Conservation (phyloP, 768 basidiomycete genomes). For the Mycena rebaudengoi region DNA sequence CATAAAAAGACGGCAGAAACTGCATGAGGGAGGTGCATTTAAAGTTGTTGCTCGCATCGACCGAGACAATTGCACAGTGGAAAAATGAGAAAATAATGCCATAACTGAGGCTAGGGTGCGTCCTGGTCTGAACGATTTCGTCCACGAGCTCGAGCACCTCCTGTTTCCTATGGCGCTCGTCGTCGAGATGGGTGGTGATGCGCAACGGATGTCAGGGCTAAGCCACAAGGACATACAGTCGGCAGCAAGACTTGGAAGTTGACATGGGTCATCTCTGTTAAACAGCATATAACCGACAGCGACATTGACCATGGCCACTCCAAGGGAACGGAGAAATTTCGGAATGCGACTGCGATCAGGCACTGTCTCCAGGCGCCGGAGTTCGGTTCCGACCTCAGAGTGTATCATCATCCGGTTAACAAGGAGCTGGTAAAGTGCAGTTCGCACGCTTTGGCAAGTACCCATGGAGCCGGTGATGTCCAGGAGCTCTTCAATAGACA, state of each 20-base stretch:
- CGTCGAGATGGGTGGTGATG: slow-evolving; percentile 30
- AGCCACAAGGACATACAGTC: not conserved
- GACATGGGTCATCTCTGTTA: not conserved
- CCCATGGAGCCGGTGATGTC: not conserved
- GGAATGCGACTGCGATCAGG: not conserved
- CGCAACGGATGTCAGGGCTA: slow-evolving; percentile 16
- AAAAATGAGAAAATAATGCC: slow-evolving; percentile 30
- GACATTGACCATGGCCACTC: not conserved
- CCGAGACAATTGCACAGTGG: slow-evolving; percentile 29
- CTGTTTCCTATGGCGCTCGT: slow-evolving; percentile 24
- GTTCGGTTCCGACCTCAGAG: not conserved
- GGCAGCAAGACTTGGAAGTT: not conserved
- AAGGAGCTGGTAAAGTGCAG: slow-evolving; percentile 26
- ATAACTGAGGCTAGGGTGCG: not conserved
- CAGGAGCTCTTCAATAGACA: slow-evolving; percentile 7
- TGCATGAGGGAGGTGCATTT: slow-evolving; percentile 23
- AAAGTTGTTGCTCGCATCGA: slow-evolving; percentile 8
- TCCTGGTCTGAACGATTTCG: not conserved
- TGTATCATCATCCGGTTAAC: slow-evolving; percentile 13
- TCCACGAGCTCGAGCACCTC: slow-evolving; percentile 12
- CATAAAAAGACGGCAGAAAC: slow-evolving; percentile 28
- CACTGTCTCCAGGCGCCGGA: slow-evolving; percentile 15
- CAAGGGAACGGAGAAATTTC: not conserved
- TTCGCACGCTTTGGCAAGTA: slow-evolving; percentile 15
- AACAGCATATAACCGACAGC: slow-evolving; percentile 7